A percentile compares a stretch with the other conserved stretches of the same genome.
Conservation (phyloP, 306 rosid genomes). For the Hippophae gyantsensis region DNA sequence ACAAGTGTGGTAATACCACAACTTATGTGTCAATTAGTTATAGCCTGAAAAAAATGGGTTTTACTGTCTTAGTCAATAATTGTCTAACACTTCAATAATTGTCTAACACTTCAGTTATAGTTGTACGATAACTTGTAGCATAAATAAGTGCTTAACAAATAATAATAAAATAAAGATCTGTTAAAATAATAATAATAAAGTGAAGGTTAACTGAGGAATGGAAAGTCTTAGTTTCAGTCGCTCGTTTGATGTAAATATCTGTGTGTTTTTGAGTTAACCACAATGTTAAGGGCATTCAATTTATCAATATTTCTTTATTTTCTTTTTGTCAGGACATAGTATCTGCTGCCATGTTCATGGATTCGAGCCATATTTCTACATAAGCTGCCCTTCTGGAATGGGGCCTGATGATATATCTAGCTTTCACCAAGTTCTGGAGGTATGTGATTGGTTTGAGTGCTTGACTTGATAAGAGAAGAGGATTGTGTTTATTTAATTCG, state of each 20-base stretch:
- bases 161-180: too few relatives aligned
- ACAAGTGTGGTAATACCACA: too few relatives aligned
- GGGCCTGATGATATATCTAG: conserved; percentile 77
- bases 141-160: too few relatives aligned
- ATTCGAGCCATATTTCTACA: conserved; percentile 90
- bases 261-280: background rate
- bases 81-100: too few relatives aligned
- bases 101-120: too few relatives aligned
- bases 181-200: too few relatives aligned
- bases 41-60: too few relatives aligned
- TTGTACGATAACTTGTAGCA: too few relatives aligned
- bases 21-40: too few relatives aligned
- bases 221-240: background rate
- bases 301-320: conserved; percentile 4
- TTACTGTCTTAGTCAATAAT: too few relatives aligned
- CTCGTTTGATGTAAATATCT: background rate
- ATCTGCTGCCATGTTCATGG: conserved; percentile 94
- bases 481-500: conserved; percentile 8
- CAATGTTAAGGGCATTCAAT: background rate
- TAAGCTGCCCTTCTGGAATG: conserved; percentile 82
- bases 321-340: conserved; percentile 57
- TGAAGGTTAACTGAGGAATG: too few relatives aligned
- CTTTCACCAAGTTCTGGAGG: conserved; percentile 79
- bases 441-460: conserved; percentile 18
- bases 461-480: conserved; percentile 7